Evolutionary conservation across 1,284 basidiomycete genomes (phyloP).

Genomic region (Somion occarium): DNA sequence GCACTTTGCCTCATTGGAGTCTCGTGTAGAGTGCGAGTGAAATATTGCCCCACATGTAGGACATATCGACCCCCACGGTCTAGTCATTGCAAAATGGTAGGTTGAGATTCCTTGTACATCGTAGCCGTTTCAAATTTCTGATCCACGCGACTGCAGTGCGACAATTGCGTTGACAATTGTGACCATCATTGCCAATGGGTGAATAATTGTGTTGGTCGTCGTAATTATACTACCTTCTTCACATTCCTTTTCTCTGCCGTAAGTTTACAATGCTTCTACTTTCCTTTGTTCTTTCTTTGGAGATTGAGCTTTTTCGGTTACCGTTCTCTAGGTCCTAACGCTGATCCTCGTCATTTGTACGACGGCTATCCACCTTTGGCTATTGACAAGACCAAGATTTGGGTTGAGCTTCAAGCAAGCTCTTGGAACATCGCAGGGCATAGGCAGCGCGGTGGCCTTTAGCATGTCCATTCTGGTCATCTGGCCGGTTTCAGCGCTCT

Average conservation of each 20-base stretch:
- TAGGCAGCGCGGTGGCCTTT: conserved; percentile 79
- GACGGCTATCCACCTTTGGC: conserved; percentile 74
- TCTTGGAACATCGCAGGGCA: conserved; percentile 43
- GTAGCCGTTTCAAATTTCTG: background rate
- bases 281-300: background rate
- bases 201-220: conserved; percentile 88
- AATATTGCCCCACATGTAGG: conserved; percentile 88
- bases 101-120: conserved; percentile 16
- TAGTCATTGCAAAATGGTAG: conserved; percentile 88
- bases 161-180: conserved; percentile 89
- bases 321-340: conserved; percentile 50
- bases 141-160: conserved; percentile 55
- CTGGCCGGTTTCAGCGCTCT: conserved; percentile 77
- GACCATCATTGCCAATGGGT: conserved; percentile 95
- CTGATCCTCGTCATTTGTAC: conserved; percentile 76
- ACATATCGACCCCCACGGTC: conserved; percentile 88
- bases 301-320: conserved; percentile 5
- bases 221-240: conserved; percentile 90
- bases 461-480: conserved; percentile 63
- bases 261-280: conserved; percentile 30
- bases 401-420: conserved; percentile 53
- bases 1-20: conserved; percentile 5
- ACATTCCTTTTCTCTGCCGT: conserved; percentile 71
- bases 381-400: conserved; percentile 54
- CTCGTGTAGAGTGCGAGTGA: conserved; percentile 68